A percentile compares a stretch with the other conserved stretches of the same genome.
Conservation (phyloP, 257 asterid species). For the Anisodus tanguticus region DNA sequence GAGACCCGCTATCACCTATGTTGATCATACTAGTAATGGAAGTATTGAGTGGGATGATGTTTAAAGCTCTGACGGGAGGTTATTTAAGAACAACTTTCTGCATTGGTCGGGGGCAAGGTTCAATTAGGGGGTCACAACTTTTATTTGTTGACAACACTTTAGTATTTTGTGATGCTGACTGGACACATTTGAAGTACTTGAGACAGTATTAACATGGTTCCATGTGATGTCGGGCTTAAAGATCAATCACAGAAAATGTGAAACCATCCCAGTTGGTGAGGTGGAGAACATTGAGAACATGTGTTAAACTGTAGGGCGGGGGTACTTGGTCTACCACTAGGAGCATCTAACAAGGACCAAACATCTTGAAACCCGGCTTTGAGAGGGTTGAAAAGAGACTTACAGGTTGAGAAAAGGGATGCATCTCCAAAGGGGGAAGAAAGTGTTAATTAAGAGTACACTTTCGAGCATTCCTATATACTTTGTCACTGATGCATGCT, state of each 20-base stretch:
- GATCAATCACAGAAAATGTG: neutral
- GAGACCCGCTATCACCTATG: neutral
- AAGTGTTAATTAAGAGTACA: no score
- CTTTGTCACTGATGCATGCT: no score
- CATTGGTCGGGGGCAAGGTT: neutral
- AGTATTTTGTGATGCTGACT: neutral
- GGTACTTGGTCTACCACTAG: no score
- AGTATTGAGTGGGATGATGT: neutral
- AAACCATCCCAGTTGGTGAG: neutral
- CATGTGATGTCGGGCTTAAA: neutral
- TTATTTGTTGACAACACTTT: neutral
- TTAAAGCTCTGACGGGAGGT: neutral
- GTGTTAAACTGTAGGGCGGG: no score
- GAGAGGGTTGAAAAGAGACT: no score
- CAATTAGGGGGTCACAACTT: neutral
- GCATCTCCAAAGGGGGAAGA: no score
- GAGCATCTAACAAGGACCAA: no score
- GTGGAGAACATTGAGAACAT: neutral
- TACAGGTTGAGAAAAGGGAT: no score
- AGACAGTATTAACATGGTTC: neutral
- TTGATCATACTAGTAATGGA: neutral
- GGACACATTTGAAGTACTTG: neutral
- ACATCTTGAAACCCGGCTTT: no score
- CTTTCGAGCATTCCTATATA: no score
- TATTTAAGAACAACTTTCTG: neutral